A percentile compares a stretch with the other conserved stretches of the same genome.
Conservation (phyloP, 371 early-diverging fungal species). For the Mucor sp. region DNA sequence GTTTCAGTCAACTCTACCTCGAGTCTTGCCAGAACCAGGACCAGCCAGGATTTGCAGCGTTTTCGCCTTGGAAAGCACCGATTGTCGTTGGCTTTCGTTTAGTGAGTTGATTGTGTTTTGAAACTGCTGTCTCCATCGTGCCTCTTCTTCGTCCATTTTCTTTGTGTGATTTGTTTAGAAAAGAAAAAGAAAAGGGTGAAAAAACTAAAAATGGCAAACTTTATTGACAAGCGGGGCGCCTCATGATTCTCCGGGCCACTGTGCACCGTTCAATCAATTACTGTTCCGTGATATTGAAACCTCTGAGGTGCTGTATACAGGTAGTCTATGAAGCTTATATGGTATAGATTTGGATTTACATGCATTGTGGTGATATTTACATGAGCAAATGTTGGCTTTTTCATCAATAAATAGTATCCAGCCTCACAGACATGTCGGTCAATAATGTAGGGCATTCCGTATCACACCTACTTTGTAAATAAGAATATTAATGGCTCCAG, state of each 20-base stretch:
- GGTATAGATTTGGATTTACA: no score
- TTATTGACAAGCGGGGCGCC: background rate
- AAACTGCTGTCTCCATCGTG: background rate
- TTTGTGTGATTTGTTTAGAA: background rate
- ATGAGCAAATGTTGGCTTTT: no score
- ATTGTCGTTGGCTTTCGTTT: conserved; percentile 31
- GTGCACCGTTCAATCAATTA: no score
- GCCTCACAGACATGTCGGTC: no score
- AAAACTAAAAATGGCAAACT: background rate
- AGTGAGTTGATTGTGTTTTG: conserved; percentile 3
- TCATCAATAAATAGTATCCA: no score
- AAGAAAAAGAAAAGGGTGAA: background rate
- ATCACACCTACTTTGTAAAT: no score
- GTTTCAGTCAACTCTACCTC: conserved; percentile 31
- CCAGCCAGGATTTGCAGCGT: conserved; percentile 62
- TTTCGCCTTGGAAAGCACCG: conserved; percentile 25
- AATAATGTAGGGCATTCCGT: no score
- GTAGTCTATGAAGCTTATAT: no score
- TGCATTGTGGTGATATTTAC: no score
- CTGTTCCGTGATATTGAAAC: no score
- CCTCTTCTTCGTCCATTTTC: background rate
- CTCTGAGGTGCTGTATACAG: no score
- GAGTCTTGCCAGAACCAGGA: conserved; percentile 68
- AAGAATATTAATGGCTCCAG: no score
- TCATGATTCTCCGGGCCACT: background rate